A percentile compares a stretch with the other conserved stretches of the same genome.
phyloP scores from a whole-genome alignment of 2,329 filamentous ascomycete species.

The Orbilia oligospora region DNA sequence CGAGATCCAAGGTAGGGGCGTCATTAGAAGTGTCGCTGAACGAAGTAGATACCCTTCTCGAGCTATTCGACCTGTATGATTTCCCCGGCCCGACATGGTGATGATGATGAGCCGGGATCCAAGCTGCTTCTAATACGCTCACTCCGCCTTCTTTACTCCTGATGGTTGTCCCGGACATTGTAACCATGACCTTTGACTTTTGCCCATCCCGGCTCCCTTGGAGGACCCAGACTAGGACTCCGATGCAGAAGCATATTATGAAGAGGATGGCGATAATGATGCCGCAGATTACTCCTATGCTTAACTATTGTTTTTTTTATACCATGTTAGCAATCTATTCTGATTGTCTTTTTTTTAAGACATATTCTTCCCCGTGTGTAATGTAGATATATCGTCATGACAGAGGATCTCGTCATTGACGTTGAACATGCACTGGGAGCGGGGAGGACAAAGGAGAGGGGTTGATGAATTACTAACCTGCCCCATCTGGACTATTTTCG shows the following conservation, averaged over 20 bases:
- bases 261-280: conserved; percentile 45
- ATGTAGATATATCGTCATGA: neutral
- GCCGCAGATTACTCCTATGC: conserved; percentile 23
- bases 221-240: conserved; percentile 24
- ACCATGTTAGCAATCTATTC: conserved; percentile 4
- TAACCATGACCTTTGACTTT: conserved; percentile 42
- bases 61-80: neutral
- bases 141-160: conserved; percentile 25
- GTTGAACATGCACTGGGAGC: neutral
- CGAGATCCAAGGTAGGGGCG: neutral
- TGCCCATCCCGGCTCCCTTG: conserved; percentile 12
- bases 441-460: conserved; percentile 10
- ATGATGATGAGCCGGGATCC: conserved; percentile 21
- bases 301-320: conserved; percentile 19
- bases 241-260: conserved; percentile 24
- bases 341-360: neutral
- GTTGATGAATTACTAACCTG: conserved; percentile 20
- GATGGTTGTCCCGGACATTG: conserved; percentile 50
- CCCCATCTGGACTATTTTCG: conserved; percentile 10
- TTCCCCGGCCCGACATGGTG: conserved; percentile 7
- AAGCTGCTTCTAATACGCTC: conserved; percentile 25
- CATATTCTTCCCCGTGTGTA: neutral
- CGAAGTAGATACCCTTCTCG: conserved; percentile 8
- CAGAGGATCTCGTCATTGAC: neutral
- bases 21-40: neutral